phyloP scores from a whole-genome alignment of 140 eudicot species.

The Senecio squalidus region DNA sequence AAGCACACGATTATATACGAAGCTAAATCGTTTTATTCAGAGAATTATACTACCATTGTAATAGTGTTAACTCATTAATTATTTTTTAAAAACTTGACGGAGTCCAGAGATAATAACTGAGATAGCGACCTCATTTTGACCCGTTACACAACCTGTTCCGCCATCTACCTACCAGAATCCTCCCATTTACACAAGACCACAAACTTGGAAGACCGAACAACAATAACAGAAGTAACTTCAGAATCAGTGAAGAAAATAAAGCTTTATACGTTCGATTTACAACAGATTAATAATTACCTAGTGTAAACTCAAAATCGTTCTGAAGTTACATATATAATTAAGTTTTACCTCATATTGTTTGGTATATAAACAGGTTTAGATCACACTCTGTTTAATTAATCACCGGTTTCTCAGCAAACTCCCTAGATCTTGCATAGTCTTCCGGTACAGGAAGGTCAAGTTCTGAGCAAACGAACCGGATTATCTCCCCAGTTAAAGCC shows the following conservation, averaged over 20 bases:
- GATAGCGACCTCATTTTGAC: too few species aligned
- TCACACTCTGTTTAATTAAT: not conserved
- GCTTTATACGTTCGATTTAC: not conserved
- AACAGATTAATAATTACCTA: not conserved
- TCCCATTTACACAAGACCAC: too few species aligned
- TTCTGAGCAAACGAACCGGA: not conserved
- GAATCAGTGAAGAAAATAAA: not conserved
- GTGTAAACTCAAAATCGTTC: not conserved
- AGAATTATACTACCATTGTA: too few species aligned
- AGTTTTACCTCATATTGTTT: not conserved
- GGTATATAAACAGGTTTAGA: not conserved
- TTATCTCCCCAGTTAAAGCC: not conserved
- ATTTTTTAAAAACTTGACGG: too few species aligned
- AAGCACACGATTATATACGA: too few species aligned
- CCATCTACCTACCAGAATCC: too few species aligned
- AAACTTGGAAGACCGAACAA: too few species aligned
- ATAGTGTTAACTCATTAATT: too few species aligned
- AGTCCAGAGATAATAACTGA: too few species aligned
- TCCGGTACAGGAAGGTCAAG: not conserved
- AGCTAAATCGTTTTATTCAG: too few species aligned
- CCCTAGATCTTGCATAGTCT: not conserved
- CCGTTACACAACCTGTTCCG: too few species aligned
- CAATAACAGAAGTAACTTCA: not conserved
- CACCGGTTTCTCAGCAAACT: not conserved
- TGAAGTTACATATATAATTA: not conserved